Percentiles rank a stretch among this genome's conserved stretches.
phyloP scores from a whole-genome alignment of 768 basidiomycete genomes.

The Pholiota conissans region DNA sequence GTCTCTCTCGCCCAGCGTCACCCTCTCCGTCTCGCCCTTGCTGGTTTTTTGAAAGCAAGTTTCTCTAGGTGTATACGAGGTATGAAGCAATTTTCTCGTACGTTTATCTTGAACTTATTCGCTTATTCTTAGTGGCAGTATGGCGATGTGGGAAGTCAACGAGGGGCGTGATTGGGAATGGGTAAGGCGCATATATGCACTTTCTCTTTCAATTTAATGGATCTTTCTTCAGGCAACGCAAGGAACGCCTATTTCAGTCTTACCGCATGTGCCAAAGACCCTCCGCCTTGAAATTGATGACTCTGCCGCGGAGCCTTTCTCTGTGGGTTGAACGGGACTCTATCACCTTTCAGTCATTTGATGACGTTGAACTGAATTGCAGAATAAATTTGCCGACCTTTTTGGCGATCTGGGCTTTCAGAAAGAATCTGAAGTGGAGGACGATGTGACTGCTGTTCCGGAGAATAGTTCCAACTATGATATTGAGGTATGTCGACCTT shows the following conservation, averaged over 20 bases:
- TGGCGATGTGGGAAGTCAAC: neutral
- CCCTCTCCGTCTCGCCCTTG: conserved; percentile 3
- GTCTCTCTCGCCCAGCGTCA: neutral
- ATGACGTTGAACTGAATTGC: neutral
- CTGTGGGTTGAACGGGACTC: conserved; percentile 1
- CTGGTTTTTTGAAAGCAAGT: neutral
- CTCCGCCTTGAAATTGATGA: conserved; percentile 21
- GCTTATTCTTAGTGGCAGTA: neutral
- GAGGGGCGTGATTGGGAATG: neutral
- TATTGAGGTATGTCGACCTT: conserved; percentile 32
- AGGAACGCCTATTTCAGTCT: neutral
- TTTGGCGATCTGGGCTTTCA: conserved; percentile 24
- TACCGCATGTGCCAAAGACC: conserved; percentile 1
- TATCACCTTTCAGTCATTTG: neutral
- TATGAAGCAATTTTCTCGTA: neutral
- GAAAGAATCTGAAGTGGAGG: neutral
- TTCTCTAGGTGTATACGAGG: neutral
- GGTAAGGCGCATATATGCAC: conserved; percentile 1
- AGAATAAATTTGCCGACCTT: conserved; percentile 34
- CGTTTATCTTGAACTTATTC: neutral
- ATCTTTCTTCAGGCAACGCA: neutral
- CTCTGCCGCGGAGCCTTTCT: conserved; percentile 25
- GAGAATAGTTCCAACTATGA: conserved; percentile 38
- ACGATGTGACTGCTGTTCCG: neutral
- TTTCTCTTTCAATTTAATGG: too few species aligned